Conservation (phyloP, 805 yeast species). For the Saturnispora dispora region DNA sequence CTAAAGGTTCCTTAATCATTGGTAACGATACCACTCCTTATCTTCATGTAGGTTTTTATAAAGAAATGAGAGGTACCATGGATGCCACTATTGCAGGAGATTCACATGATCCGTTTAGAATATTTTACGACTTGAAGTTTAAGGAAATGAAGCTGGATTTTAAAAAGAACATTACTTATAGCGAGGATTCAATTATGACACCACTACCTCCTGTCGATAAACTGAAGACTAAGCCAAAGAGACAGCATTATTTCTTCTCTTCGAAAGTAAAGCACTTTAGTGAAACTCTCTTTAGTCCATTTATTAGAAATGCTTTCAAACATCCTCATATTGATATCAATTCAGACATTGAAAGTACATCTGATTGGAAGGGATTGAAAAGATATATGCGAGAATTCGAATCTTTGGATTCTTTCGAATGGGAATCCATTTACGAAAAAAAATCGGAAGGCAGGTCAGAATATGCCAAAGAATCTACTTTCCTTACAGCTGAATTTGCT, state of each 20-base stretch:
- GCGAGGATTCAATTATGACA: constrained; percentile 16
- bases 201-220: background rate
- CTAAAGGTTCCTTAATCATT: constrained; percentile 62
- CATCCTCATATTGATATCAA: background rate
- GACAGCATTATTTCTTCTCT: background rate
- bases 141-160: constrained; percentile 49
- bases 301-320: background rate
- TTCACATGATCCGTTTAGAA: constrained; percentile 46
- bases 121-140: constrained; percentile 35
- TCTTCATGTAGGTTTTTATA: constrained; percentile 53
- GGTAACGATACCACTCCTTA: constrained; percentile 79
- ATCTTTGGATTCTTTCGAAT: constrained; percentile 7
- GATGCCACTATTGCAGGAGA: constrained; percentile 46
- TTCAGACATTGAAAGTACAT: background rate
- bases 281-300: background rate
- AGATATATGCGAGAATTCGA: constrained; percentile 42
- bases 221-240: background rate
- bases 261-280: background rate
- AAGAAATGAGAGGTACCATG: constrained; percentile 42
- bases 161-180: constrained; percentile 63
- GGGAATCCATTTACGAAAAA: constrained; percentile 6
- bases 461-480: constrained; percentile 70
- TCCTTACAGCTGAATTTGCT: constrained; percentile 52
- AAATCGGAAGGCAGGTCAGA: constrained; percentile 44
- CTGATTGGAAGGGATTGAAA: constrained; percentile 68